These are phyloP conservation scores for Pseudophaeomoniella oleicola DNA, from an alignment of 2,329 filamentous ascomycete species.

Conservation along the genomic window DNA sequence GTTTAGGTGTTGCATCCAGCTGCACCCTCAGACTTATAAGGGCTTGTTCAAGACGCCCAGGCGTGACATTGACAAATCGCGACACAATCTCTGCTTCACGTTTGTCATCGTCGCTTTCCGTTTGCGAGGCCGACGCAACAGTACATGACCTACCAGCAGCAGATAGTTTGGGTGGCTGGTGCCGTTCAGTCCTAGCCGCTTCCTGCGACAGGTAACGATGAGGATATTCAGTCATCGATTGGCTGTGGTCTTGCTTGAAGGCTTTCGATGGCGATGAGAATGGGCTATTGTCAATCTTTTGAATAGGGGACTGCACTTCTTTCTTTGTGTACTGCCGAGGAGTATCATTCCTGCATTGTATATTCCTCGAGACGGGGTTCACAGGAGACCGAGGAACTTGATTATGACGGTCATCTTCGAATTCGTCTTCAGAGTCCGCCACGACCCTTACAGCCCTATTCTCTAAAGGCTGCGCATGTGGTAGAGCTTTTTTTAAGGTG, in stretches of 20 bases:
- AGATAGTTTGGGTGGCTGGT: too few relatives aligned
- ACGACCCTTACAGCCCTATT: slow-evolving; percentile 11
- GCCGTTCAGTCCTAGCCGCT: too few relatives aligned
- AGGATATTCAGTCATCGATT: not conserved
- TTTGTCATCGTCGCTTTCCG: not conserved
- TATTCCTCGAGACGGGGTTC: not conserved
- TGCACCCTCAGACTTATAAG: not conserved
- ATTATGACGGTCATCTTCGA: slow-evolving; percentile 12
- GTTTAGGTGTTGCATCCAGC: not conserved
- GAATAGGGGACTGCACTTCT: not conserved
- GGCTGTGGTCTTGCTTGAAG: not conserved
- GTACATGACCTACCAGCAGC: not conserved
- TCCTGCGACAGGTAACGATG: too few relatives aligned
- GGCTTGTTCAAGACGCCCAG: not conserved
- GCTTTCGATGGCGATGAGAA: not conserved
- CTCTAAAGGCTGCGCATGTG: slow-evolving; percentile 5
- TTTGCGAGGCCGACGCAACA: slow-evolving; percentile 3
- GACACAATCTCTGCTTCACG: not conserved
- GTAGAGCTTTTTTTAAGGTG: too few relatives aligned
- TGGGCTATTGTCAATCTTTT: not conserved
- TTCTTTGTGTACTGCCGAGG: not conserved
- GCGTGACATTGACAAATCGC: not conserved
- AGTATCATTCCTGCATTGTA: not conserved
- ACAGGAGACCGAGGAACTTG: slow-evolving; percentile 2
- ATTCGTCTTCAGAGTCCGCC: slow-evolving; percentile 21